Evolutionary conservation across 1,139 yeast species (phyloP), one percentile per base, ranked within the genome.

Genomic region (Saccharomycopsis hybrid): DNA sequence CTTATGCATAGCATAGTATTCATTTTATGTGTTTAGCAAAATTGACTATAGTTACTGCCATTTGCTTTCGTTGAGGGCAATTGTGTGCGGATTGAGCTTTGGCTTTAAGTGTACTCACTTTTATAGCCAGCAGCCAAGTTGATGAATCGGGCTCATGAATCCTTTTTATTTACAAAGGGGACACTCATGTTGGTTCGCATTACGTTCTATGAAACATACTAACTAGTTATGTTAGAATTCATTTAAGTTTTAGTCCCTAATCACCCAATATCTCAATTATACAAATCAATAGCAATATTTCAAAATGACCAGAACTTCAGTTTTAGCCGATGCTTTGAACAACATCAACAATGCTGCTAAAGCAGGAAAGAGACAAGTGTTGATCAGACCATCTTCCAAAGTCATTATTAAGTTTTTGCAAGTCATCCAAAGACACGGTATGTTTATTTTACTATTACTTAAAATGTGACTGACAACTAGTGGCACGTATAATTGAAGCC

Each of bases 331-430:
- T 78, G 97, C 98, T 70, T 85, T 92, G 71, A 90, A 92, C 73
- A 82, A 96, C 66, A 92, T 92, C 72, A 88, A 89, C 89, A 92
- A 92, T 73, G 98, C 98, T 73, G 97, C 92, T 79, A 92, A 90
- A 77, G 83, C 97, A 71, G 98, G 98, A 74, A 92, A 92, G 80
- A 87, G 98, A 78, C 98, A 92, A 80, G 98, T 92, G 63, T 76
- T 92, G 71, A 82, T 92, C 73, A 88, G 97, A 83, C 98, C 98
- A 61, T 90, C 97, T 51, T 92, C 97, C 69, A 92, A 92, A 81
- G 98, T 92, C 64, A 89, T 92, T 73, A 78, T 92, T 80, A 92
- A 89, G 77, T 92, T 90, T 74, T 79, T 92, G 74, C 81, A 88
- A 68, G 98, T 92, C 62, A 90, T 92, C 87, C 98, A 92, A 80